phyloP scores from a whole-genome alignment of 306 rosid species.

The Datisca glomerata region DNA sequence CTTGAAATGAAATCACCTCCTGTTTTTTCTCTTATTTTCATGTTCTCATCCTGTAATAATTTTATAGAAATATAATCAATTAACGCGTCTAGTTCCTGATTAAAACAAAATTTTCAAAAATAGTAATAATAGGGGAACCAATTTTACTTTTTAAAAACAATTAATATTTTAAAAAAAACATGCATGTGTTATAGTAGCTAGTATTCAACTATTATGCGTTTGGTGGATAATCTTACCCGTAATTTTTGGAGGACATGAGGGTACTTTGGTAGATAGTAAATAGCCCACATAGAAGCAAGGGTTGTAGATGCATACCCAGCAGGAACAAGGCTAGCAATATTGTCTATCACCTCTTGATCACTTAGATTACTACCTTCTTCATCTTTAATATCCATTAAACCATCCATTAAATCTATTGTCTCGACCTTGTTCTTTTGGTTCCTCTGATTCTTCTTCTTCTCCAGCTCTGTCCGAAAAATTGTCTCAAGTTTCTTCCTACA shows the following conservation, averaged over 20 bases:
- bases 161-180: no score
- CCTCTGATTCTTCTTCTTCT: conserved; percentile 12
- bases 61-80: no score
- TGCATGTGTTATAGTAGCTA: no score
- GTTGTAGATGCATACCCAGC: conserved; percentile 26
- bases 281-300: conserved; percentile 24
- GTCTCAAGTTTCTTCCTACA: conserved; percentile 26
- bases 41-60: conserved; percentile 32
- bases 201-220: no score
- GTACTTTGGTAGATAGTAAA: conserved; percentile 25
- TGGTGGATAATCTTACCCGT: conserved; percentile 17
- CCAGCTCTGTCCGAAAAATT: conserved; percentile 25
- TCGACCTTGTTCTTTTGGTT: background rate
- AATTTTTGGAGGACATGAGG: conserved; percentile 26
- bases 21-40: conserved; percentile 7
- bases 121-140: no score
- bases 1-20: conserved; percentile 16
- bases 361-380: conserved; percentile 22
- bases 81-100: no score
- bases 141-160: no score
- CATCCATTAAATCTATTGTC: conserved; percentile 30
- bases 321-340: conserved; percentile 22
- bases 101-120: no score
- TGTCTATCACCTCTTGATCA: conserved; percentile 33
- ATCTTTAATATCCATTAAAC: conserved; percentile 30